phyloP scores from a whole-genome alignment of 192 early-diverging fungal genomes.

The Coemansia asiatica region DNA sequence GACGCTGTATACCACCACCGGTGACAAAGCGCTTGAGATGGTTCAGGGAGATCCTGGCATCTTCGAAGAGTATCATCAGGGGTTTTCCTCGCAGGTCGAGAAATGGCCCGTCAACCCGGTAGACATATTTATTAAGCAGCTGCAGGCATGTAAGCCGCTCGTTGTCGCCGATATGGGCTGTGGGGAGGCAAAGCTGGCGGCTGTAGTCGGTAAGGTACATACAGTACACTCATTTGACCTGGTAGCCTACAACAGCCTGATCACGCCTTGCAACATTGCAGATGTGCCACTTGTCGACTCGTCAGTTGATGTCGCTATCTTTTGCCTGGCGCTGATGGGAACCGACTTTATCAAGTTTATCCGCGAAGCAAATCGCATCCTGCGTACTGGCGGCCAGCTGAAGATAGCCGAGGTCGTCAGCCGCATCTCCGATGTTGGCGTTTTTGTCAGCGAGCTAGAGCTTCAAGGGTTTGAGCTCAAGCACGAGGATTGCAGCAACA shows the following conservation, averaged over 20 bases:
- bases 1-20: slow-evolving; percentile 84
- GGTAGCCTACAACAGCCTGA: slow-evolving; percentile 70
- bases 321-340: slow-evolving; percentile 96
- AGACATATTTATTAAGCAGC: slow-evolving; percentile 73
- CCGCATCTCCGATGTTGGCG: slow-evolving; percentile 76
- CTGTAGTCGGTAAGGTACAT: slow-evolving; percentile 60
- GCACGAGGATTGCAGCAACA: slow-evolving; percentile 77
- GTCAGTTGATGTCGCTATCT: slow-evolving; percentile 80
- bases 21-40: slow-evolving; percentile 69
- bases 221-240: slow-evolving; percentile 88
- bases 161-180: slow-evolving; percentile 92
- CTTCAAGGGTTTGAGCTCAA: slow-evolving; percentile 74
- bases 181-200: slow-evolving; percentile 89
- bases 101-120: slow-evolving; percentile 94
- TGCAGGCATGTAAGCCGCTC: slow-evolving; percentile 45
- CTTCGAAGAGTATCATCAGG: slow-evolving; percentile 96
- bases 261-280: slow-evolving; percentile 92
- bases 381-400: slow-evolving; percentile 77
- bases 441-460: slow-evolving; percentile 73
- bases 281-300: slow-evolving; percentile 72
- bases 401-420: slow-evolving; percentile 94
- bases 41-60: slow-evolving; percentile 81
- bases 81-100: slow-evolving; percentile 88
- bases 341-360: slow-evolving; percentile 92
- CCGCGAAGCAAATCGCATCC: slow-evolving; percentile 81